Evolutionary conservation across 495 filamentous ascomycete species (phyloP).

Genomic region (Penicillium robsamsonii): DNA sequence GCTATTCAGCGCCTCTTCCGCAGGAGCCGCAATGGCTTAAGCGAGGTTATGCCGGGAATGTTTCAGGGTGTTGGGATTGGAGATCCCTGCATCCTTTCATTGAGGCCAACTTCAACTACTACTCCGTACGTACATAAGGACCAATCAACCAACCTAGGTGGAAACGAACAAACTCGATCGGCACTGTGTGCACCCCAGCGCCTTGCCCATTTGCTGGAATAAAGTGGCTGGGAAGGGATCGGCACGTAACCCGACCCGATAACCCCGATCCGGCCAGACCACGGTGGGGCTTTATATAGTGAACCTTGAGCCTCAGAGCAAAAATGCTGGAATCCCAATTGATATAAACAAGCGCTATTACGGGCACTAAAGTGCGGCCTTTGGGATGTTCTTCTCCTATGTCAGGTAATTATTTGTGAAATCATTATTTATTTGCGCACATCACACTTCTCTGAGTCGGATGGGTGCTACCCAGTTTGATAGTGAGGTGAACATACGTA

Average conservation of each 20-base stretch:
- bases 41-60: constrained; percentile 14
- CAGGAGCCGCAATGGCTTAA: no score
- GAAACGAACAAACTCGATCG: constrained; percentile 11
- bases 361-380: background rate
- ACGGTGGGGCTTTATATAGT: constrained; percentile 18
- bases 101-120: constrained; percentile 21
- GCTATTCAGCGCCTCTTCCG: no score
- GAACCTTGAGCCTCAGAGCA: constrained; percentile 22
- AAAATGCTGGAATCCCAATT: constrained; percentile 22
- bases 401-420: constrained; percentile 15
- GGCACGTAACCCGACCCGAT: constrained; percentile 21
- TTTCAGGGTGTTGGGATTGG: constrained; percentile 14
- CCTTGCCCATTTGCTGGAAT: constrained; percentile 24
- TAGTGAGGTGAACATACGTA: background rate
- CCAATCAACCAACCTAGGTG: constrained; percentile 18
- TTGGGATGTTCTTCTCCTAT: constrained; percentile 6
- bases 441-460: background rate
- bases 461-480: background rate
- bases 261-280: constrained; percentile 23
- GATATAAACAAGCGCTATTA: constrained; percentile 16
- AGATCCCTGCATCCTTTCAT: constrained; percentile 17
- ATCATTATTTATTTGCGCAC: background rate
- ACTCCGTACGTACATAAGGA: constrained; percentile 6
- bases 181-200: constrained; percentile 18
- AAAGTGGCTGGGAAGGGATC: constrained; percentile 22